A percentile compares a stretch with the other conserved stretches of the same genome.
Conservation (phyloP, 306 rosid genomes). For the Cicer bijugum region DNA sequence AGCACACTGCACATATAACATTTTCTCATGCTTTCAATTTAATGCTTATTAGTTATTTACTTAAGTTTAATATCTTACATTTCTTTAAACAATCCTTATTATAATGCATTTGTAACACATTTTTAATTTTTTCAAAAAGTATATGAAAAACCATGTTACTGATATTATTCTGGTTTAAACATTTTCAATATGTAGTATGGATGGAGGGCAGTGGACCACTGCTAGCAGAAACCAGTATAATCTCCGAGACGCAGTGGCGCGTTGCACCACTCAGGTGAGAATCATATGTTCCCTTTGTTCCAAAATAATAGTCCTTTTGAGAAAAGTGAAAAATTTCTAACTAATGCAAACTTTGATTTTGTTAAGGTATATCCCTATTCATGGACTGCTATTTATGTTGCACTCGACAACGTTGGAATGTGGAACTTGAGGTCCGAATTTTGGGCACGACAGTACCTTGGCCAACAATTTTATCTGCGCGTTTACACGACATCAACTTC, state of each 20-base stretch:
- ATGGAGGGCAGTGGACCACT: slow-evolving; percentile 86
- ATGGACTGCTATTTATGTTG: slow-evolving; percentile 87
- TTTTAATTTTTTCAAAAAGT: too few relatives aligned
- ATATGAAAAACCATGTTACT: background rate
- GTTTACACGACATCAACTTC: slow-evolving; percentile 80
- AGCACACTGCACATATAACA: slow-evolving; percentile 34
- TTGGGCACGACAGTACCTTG: slow-evolving; percentile 95
- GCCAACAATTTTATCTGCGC: slow-evolving; percentile 86
- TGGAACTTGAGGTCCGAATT: slow-evolving; percentile 95
- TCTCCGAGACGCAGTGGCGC: slow-evolving; percentile 90
- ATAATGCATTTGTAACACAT: too few relatives aligned
- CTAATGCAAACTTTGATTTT: slow-evolving; percentile 14
- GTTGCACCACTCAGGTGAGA: slow-evolving; percentile 85
- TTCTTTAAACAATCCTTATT: too few relatives aligned
- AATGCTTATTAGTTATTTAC: background rate
- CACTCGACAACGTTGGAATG: slow-evolving; percentile 97
- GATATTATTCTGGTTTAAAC: slow-evolving; percentile 3
- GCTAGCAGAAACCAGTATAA: slow-evolving; percentile 75
- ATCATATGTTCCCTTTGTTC: background rate
- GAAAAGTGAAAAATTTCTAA: background rate
- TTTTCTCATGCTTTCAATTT: background rate
- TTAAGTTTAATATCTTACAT: too few relatives aligned
- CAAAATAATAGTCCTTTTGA: too few relatives aligned
- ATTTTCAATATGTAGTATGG: slow-evolving; percentile 69
- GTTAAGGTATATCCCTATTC: slow-evolving; percentile 88